Base-by-base conservation (phyloP, 495 filamentous ascomycete species). In the Hypomontagnella monticulosa region DNA sequence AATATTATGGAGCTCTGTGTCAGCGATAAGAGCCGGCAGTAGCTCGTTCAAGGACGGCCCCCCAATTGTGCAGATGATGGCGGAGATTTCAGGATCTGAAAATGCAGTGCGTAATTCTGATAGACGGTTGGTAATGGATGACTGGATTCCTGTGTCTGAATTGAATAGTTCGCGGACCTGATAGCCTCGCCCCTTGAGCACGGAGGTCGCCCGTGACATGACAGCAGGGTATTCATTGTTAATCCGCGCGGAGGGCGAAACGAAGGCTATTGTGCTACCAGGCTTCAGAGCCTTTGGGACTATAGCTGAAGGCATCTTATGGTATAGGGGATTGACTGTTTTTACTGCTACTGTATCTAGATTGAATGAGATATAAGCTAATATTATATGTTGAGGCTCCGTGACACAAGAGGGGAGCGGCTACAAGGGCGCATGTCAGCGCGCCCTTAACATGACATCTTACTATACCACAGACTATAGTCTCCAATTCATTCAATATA, bases 21-120 rank as follows among this genome's bases (percentile, higher is more conserved):
- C 65, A 30, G 51, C 57, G n/a, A 75, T 41, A n/a, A 79, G 62
- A n/a, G 59, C 38, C 1, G 63, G 73, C 0, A 75, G 40, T 0
- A 77, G 57, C 58, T 76, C 73, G n/a, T 63, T 76, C 37, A 64
- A 66, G 2, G 57, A 11, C 1, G 65, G 14, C 0, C 76, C 76
- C 44, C 76, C 75, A 12, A 74, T 68, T 15, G 71, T 73, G 47
- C 66, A 69, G 52, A 76, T 67, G 33, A 77, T 66, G 43, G 67
- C 72, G 33, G 58, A 43, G 47, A 76, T 63, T 19, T 52, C 32
- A 0, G 73, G 59, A 47, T 75, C 70, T 1, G 30, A 36, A 40
- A 75, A 73, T 10, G 73, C 71, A 6, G 49, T 20, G 15, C 66
- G 69, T 33, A 77, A 19, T 42, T 75, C 73, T 3, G 62, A 42